These are phyloP conservation scores for Nakazawaea wickerhamii DNA, from an alignment of 805 yeast genomes.

Conservation along the genomic window DNA sequence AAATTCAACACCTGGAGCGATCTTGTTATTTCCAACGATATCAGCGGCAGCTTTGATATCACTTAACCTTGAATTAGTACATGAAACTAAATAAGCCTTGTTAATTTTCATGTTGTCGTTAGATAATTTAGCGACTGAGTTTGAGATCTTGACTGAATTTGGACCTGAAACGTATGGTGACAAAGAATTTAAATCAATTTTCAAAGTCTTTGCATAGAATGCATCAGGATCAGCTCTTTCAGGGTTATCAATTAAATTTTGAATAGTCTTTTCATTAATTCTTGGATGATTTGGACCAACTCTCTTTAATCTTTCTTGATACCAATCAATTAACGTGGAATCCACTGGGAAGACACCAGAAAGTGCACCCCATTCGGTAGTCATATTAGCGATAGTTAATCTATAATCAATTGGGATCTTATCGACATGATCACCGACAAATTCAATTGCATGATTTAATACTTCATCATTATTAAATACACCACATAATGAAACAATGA, in stretches of 20 bases:
- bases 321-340: constrained; percentile 69
- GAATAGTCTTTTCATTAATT: constrained; percentile 58
- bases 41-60: constrained; percentile 95
- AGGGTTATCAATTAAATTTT: constrained; percentile 39
- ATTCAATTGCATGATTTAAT: constrained; percentile 89
- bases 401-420: constrained; percentile 74
- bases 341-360: constrained; percentile 98
- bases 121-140: constrained; percentile 69
- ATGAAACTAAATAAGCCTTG: constrained; percentile 96
- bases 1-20: constrained; percentile 88
- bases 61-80: constrained; percentile 91
- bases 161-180: constrained; percentile 95
- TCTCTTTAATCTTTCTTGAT: constrained; percentile 51
- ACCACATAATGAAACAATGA: constrained; percentile 94
- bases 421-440: constrained; percentile 74
- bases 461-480: constrained; percentile 89
- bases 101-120: constrained; percentile 69
- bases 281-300: constrained; percentile 65
- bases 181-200: constrained; percentile 71
- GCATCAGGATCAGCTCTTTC: constrained; percentile 69
- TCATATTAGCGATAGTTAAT: constrained; percentile 93
- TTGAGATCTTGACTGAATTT: constrained; percentile 90
- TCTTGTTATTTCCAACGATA: constrained; percentile 72
- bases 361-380: constrained; percentile 98
- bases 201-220: constrained; percentile 80